Evolutionary conservation across 768 basidiomycete species (phyloP).

Genomic region (Tulasnella sp.): DNA sequence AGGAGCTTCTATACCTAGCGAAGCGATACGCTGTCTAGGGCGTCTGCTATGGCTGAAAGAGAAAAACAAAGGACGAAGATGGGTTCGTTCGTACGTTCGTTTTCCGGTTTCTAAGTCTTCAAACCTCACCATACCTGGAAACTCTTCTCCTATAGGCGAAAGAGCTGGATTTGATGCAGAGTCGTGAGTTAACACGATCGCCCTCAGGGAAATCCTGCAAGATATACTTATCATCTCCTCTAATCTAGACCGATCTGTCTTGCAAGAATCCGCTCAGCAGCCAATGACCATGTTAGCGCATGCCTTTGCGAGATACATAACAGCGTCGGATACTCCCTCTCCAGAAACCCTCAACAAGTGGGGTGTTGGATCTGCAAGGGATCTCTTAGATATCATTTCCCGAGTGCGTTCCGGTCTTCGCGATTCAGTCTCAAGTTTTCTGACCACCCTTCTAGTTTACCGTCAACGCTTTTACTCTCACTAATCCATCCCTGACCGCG

Average conservation of each 20-base stretch:
- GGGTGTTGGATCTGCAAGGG: slow-evolving; percentile 45
- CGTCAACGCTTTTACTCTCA: slow-evolving; percentile 83
- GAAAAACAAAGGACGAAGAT: slow-evolving; percentile 43
- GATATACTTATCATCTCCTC: neutral
- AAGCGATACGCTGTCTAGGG: slow-evolving; percentile 70
- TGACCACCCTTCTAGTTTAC: slow-evolving; percentile 59
- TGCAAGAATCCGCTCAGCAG: slow-evolving; percentile 41
- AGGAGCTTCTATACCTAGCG: slow-evolving; percentile 45
- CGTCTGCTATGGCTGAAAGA: slow-evolving; percentile 57
- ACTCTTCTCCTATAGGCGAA: slow-evolving; percentile 32
- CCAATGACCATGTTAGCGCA: slow-evolving; percentile 62
- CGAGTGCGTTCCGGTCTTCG: slow-evolving; percentile 36
- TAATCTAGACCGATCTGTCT: slow-evolving; percentile 44
- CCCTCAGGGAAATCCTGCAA: neutral
- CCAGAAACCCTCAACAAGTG: slow-evolving; percentile 49
- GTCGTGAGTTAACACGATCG: slow-evolving; percentile 44
- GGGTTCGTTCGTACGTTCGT: slow-evolving; percentile 41
- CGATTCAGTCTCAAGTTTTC: neutral
- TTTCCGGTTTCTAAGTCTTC: neutral
- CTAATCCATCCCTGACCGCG: slow-evolving; percentile 64
- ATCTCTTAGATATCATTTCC: slow-evolving; percentile 64
- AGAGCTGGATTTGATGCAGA: slow-evolving; percentile 62
- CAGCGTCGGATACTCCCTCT: slow-evolving; percentile 35
- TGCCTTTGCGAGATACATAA: slow-evolving; percentile 52
- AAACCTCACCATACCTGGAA: neutral